A percentile compares a stretch with the other conserved stretches of the same genome.
phyloP scores from a whole-genome alignment of 148 eudicot genomes.

The Tetragonia tetragonoides region DNA sequence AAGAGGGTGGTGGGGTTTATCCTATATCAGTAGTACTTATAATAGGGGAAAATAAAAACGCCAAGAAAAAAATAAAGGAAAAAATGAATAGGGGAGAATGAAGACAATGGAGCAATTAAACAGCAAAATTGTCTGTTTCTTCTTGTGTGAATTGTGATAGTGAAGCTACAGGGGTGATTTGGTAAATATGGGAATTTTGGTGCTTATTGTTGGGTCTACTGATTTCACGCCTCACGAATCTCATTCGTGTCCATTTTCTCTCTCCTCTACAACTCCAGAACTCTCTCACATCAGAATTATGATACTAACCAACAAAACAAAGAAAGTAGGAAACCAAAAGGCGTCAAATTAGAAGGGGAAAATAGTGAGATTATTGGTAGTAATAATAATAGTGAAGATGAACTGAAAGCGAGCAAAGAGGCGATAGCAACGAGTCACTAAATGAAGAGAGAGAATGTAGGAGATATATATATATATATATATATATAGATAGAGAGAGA shows the following conservation, averaged over 20 bases:
- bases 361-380: neutral
- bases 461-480: too few relatives aligned
- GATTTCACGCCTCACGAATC: constrained; percentile 3
- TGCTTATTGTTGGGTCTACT: constrained; percentile 11
- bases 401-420: constrained; percentile 18
- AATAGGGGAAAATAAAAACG: neutral
- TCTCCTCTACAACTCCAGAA: neutral
- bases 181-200: neutral
- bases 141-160: neutral
- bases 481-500: too few relatives aligned
- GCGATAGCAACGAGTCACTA: constrained; percentile 2
- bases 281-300: neutral
- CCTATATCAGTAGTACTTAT: neutral
- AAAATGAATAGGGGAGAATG: neutral
- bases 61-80: neutral
- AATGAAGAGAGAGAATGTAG: constrained; percentile 15
- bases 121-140: constrained; percentile 18
- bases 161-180: neutral
- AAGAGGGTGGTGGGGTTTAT: constrained; percentile 1
- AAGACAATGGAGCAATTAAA: constrained; percentile 7
- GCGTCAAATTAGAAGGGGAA: neutral
- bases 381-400: constrained; percentile 1
- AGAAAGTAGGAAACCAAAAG: neutral
- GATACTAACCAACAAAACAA: neutral
- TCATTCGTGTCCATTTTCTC: constrained; percentile 2